phyloP scores from a whole-genome alignment of 2,329 filamentous ascomycete genomes.

The Elsinoe batatas region DNA sequence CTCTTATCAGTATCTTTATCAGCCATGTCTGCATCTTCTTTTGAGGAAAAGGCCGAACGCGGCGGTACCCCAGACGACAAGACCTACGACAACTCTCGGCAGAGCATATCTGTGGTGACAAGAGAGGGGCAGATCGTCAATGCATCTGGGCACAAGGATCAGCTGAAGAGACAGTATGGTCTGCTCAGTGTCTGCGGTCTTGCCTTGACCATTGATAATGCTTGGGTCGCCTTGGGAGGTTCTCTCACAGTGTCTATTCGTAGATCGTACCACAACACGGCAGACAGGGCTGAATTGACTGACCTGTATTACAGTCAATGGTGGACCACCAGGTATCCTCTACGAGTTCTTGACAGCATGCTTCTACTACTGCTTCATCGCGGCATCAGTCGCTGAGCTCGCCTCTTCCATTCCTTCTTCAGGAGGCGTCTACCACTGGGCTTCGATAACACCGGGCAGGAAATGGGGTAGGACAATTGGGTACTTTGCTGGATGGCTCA shows the following conservation, averaged over 20 bases:
- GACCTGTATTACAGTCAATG: constrained; percentile 26
- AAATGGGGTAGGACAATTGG: constrained; percentile 26
- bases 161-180: constrained; percentile 53
- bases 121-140: constrained; percentile 44
- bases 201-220: constrained; percentile 54
- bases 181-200: constrained; percentile 44
- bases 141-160: constrained; percentile 54
- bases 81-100: constrained; percentile 4
- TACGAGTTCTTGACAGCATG: constrained; percentile 30
- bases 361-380: constrained; percentile 29
- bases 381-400: constrained; percentile 25
- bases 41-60: constrained; percentile 13
- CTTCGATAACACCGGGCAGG: constrained; percentile 27
- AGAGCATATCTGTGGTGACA: constrained; percentile 20
- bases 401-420: constrained; percentile 26
- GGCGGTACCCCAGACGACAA: constrained; percentile 1
- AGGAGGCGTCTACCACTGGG: constrained; percentile 30
- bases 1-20: not conserved
- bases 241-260: constrained; percentile 47
- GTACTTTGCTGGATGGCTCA: constrained; percentile 31
- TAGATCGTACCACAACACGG: constrained; percentile 21
- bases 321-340: constrained; percentile 28
- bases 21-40: constrained; percentile 9
- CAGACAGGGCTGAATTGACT: not conserved
- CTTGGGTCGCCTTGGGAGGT: constrained; percentile 55